Conservation (phyloP, 805 yeast species). For the Starmerella kuoi region DNA sequence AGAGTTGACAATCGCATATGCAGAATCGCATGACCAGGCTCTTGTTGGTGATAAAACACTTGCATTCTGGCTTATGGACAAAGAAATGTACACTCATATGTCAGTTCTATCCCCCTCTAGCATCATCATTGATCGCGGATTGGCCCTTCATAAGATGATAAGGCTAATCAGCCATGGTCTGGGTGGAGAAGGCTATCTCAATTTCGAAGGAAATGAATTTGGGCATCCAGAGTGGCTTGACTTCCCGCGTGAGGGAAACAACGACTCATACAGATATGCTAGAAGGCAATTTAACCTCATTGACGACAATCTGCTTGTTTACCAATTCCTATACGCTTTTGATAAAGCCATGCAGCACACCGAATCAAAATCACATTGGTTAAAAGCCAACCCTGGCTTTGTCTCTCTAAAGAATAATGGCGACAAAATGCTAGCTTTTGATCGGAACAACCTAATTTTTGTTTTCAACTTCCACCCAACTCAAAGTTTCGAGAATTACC, state of each 20-base stretch:
- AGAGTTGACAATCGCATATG: constrained; percentile 81
- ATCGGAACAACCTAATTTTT: constrained; percentile 73
- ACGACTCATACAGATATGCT: constrained; percentile 82
- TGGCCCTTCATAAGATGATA: constrained; percentile 82
- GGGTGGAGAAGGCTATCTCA: constrained; percentile 96
- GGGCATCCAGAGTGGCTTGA: constrained; percentile 99
- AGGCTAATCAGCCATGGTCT: constrained; percentile 73
- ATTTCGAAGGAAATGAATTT: constrained; percentile 95
- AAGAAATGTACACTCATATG: constrained; percentile 96
- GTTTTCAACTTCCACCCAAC: constrained; percentile 85
- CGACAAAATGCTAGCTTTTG: constrained; percentile 82
- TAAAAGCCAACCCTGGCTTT: constrained; percentile 63
- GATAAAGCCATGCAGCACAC: constrained; percentile 73
- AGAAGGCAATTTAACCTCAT: constrained; percentile 86
- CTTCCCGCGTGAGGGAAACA: constrained; percentile 84
- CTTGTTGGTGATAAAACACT: constrained; percentile 92
- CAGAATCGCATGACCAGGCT: constrained; percentile 96
- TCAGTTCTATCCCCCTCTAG: constrained; percentile 60
- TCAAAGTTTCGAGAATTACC: constrained; percentile 69
- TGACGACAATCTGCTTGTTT: constrained; percentile 67
- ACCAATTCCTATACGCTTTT: constrained; percentile 65
- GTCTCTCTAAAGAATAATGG: constrained; percentile 77
- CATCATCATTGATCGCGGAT: constrained; percentile 74
- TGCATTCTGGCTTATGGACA: constrained; percentile 98
- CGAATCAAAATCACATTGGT: constrained; percentile 61